A percentile compares a stretch with the other conserved stretches of the same genome.
Evolutionary conservation across 345 rosid genomes (phyloP).

Genomic region (Eucalyptus leucophloia): DNA sequence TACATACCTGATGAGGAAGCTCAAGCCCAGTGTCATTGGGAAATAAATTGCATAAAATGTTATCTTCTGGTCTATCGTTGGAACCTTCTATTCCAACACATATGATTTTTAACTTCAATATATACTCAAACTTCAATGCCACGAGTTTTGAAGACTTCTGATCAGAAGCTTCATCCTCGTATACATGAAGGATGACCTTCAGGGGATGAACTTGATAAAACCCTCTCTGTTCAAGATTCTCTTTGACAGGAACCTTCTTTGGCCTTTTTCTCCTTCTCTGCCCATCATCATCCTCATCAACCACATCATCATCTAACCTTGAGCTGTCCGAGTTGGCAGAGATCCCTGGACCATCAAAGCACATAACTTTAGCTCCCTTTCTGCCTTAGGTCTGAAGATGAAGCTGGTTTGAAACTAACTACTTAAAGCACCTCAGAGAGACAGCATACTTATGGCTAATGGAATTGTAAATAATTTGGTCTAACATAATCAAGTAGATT

Average conservation of each 20-base stretch:
- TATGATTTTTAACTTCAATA: slow-evolving; percentile 70
- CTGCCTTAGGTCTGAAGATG: not conserved
- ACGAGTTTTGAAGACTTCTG: slow-evolving; percentile 43
- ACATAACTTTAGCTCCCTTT: not conserved
- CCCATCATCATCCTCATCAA: slow-evolving; percentile 80
- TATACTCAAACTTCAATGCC: slow-evolving; percentile 60
- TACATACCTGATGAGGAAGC: slow-evolving; percentile 77
- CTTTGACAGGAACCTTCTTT: slow-evolving; percentile 54
- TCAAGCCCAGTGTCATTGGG: slow-evolving; percentile 75
- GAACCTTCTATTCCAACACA: slow-evolving; percentile 64
- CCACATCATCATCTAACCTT: slow-evolving; percentile 63
- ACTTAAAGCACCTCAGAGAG: not conserved
- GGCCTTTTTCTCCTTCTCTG: slow-evolving; percentile 67
- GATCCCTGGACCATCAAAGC: slow-evolving; percentile 25
- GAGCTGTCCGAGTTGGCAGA: slow-evolving; percentile 39
- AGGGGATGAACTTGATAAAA: slow-evolving; percentile 65
- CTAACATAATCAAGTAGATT: not conserved
- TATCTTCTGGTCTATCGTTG: slow-evolving; percentile 32
- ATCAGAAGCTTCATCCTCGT: slow-evolving; percentile 51
- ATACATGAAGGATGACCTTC: slow-evolving; percentile 47
- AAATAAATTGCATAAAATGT: slow-evolving; percentile 65
- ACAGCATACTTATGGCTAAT: not conserved
- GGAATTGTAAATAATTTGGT: not conserved
- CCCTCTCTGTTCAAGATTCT: slow-evolving; percentile 40
- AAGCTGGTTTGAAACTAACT: not conserved